phyloP scores from a whole-genome alignment of 164 flowering plant species.

The Aristolochia californica region DNA sequence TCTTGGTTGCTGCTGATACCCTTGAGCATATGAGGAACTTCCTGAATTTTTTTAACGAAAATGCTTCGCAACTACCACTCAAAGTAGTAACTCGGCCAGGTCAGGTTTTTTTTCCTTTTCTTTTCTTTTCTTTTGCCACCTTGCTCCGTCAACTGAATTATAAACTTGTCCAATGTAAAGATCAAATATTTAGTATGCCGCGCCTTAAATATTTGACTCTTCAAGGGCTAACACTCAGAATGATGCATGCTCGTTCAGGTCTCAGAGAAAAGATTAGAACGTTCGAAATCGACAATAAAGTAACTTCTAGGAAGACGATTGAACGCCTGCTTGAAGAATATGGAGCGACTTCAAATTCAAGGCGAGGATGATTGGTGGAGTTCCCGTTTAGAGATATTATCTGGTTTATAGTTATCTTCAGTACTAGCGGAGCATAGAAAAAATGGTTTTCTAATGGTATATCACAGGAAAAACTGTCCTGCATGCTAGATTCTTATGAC shows the following conservation, averaged over 20 bases:
- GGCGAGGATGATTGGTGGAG: slow-evolving; percentile 13
- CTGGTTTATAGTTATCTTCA: no score
- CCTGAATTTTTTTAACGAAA: slow-evolving; percentile 29
- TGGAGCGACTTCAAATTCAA: slow-evolving; percentile 16
- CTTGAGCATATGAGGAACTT: slow-evolving; percentile 38
- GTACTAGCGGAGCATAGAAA: no score
- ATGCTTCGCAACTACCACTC: slow-evolving; percentile 40
- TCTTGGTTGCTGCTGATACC: slow-evolving; percentile 47
- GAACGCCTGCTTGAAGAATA: slow-evolving; percentile 55
- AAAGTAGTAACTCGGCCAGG: slow-evolving; percentile 41
- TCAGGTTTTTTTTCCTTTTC: slow-evolving; percentile 7
- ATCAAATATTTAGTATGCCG: background rate
- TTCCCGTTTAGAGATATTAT: no score
- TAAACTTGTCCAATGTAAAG: no score
- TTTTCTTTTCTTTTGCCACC: no score
- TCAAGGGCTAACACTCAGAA: background rate
- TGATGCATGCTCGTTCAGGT: slow-evolving; percentile 27
- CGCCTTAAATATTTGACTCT: background rate
- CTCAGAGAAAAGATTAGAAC: slow-evolving; percentile 40
- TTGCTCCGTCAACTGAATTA: no score
- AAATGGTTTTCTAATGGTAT: no score
- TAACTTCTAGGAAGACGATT: slow-evolving; percentile 50
- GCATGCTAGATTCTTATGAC: no score
- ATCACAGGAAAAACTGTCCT: no score
- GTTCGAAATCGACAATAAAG: slow-evolving; percentile 42